A percentile compares a stretch with the other conserved stretches of the same genome.
phyloP scores from a whole-genome alignment of 495 filamentous ascomycete species.

The Xylaria grammica region DNA sequence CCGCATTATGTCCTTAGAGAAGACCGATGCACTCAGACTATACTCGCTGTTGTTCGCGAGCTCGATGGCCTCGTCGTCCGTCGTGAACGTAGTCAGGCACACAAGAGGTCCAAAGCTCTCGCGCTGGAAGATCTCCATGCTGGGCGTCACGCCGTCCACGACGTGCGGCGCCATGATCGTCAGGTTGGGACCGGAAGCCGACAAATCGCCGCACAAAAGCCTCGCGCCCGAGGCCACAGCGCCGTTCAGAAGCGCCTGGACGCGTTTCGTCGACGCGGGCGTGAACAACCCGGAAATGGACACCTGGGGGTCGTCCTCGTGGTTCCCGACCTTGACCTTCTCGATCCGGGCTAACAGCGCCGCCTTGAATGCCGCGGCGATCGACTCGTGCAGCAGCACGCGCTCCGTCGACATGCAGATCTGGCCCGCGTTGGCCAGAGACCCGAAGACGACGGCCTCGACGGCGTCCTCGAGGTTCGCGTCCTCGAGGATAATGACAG shows the following conservation, averaged over 20 bases:
- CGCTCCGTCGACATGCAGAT: conserved; percentile 47
- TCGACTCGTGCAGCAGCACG: conserved; percentile 35
- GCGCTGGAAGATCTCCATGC: conserved; percentile 39
- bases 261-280: conserved; percentile 58
- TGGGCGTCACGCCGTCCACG: conserved; percentile 33
- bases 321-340: conserved; percentile 35
- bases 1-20: conserved; percentile 37
- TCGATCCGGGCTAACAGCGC: conserved; percentile 29
- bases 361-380: conserved; percentile 35
- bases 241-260: conserved; percentile 57
- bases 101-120: conserved; percentile 45
- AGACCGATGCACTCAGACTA: conserved; percentile 41
- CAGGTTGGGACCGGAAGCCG: conserved; percentile 32
- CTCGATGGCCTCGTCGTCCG: conserved; percentile 40
- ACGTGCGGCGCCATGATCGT: conserved; percentile 39
- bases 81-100: conserved; percentile 33
- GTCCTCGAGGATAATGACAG: conserved; percentile 41
- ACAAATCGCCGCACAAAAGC: conserved; percentile 35
- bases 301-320: conserved; percentile 46
- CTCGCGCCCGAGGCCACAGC: conserved; percentile 52
- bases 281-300: conserved; percentile 60
- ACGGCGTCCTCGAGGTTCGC: conserved; percentile 41
- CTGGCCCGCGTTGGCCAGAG: conserved; percentile 38
- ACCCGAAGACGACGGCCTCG: conserved; percentile 39
- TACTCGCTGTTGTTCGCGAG: conserved; percentile 42